Evolutionary conservation across 441 rosid genomes (phyloP), one percentile per base, ranked within the genome.

Genomic region (Populus hybrid): DNA sequence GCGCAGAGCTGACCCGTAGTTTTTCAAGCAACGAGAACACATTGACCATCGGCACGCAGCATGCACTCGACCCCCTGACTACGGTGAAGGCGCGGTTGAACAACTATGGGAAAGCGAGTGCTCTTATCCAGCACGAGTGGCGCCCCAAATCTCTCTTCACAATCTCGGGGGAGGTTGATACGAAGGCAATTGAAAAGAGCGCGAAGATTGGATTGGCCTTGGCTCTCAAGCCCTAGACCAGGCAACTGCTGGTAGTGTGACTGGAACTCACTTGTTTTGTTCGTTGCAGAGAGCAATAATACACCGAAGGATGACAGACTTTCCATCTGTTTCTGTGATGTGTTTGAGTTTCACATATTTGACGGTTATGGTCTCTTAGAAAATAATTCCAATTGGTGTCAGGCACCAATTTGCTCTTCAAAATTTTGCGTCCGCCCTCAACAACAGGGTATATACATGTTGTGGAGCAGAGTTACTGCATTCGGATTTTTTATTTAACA

Each of bases 111-210:
- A 86, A 70, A 79, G 96, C 91, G 5, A 93, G 93, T 70, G 97
- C 99, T 14, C 87, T 96, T 77, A 88, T 94, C 84, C 99, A 96
- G 88, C 98, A 94, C 24, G 90, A 92, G 79, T 94, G 94, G 94
- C 93, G 95, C 77, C 95, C 97, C 16, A 94, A 89, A 80, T 94
- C 99, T 16, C 87, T 90, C 70, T 84, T 94, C 87, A 91, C 97
- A 57, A 80, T 96, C 16, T 93, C 97, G 1, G 98, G 97, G 24
- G 97, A 96, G 80, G 95, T 96, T 20, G 98, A 96, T 82, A 87
- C 99, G 11, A 90, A 84, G 87, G 92, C 98, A 36, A 82, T 94
- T 26, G 99, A 96, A 79, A 96, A 92, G 91, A 94, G 94, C 70
- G 95, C 97, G 6, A 96, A 92, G 89, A 81, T 96, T 35, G 98